Evolutionary conservation across 352 stramenopile genomes (phyloP).

Genomic region (Pythium brassicae): DNA sequence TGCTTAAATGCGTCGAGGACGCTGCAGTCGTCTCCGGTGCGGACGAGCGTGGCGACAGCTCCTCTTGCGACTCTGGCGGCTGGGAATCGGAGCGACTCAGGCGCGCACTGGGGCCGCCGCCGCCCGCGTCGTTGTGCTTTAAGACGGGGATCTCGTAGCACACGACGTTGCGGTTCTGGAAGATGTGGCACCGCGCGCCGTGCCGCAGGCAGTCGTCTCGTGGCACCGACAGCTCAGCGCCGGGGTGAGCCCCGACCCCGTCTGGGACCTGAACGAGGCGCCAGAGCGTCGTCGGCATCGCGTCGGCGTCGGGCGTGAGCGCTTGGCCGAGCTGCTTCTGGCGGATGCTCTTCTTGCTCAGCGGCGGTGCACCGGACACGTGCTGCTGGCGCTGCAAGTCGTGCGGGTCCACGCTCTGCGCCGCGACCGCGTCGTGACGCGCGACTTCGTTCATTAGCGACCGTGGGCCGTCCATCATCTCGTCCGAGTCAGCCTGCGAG

Average conservation of each 20-base stretch:
- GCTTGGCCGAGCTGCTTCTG: conserved; percentile 11
- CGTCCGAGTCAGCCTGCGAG: conserved; percentile 16
- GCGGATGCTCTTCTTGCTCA: conserved; percentile 10
- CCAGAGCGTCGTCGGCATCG: conserved; percentile 16
- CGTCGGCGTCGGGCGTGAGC: conserved; percentile 1
- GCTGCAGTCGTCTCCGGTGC: background rate
- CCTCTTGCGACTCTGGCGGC: background rate
- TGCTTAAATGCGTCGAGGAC: background rate
- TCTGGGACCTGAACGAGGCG: conserved; percentile 8
- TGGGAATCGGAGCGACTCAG: background rate
- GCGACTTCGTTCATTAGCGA: conserved; percentile 3
- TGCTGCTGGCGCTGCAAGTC: background rate
- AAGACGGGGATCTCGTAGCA: conserved; percentile 17
- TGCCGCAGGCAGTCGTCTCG: conserved; percentile 10
- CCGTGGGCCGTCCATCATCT: conserved; percentile 6
- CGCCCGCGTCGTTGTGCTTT: background rate
- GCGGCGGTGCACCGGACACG: background rate
- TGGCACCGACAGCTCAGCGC: too few species aligned
- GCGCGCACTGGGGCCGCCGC: background rate
- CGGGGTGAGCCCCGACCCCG: background rate
- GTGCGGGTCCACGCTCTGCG: background rate
- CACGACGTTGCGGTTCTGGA: conserved; percentile 18
- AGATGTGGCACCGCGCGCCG: conserved; percentile 10
- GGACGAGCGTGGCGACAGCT: background rate
- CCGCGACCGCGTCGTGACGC: conserved; percentile 1